These are phyloP conservation scores for Entoloma clypeatum DNA, from an alignment of 1,284 basidiomycete species.

Conservation along the genomic window DNA sequence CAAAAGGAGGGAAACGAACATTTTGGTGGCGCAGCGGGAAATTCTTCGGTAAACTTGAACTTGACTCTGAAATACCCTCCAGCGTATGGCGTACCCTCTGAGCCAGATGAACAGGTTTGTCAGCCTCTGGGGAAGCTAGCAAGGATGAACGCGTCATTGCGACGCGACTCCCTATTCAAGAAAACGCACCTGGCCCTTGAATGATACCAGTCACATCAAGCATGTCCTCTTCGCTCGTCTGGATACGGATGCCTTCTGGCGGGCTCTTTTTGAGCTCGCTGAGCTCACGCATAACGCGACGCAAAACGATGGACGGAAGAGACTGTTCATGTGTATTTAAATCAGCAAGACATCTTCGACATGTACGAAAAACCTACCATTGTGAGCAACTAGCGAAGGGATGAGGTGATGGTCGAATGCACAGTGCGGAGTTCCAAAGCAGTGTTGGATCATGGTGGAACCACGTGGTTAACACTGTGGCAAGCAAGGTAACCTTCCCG, in stretches of 20 bases:
- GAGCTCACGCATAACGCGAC: conserved; percentile 82
- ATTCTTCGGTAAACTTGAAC: conserved; percentile 87
- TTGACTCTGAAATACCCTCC: conserved; percentile 88
- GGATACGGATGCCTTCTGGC: conserved; percentile 84
- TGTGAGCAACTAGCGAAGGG: no score
- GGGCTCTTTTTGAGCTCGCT: conserved; percentile 74
- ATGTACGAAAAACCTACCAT: no score
- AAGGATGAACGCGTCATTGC: conserved; percentile 18
- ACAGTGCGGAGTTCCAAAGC: no score
- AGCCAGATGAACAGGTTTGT: conserved; percentile 21
- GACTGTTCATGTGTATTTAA: conserved; percentile 24
- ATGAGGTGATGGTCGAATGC: no score
- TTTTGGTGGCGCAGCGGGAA: conserved; percentile 87
- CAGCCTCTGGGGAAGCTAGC: conserved; percentile 22
- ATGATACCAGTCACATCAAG: conserved; percentile 79
- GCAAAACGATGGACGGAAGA: conserved; percentile 52
- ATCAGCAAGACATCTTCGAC: no score
- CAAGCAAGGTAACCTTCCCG: no score
- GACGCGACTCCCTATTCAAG: conserved; percentile 14
- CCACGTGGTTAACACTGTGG: no score
- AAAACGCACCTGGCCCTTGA: conserved; percentile 66
- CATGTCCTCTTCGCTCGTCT: conserved; percentile 81
- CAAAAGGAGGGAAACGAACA: conserved; percentile 51
- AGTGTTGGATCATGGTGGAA: no score
- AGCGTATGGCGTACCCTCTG: conserved; percentile 88